phyloP scores from a whole-genome alignment of 352 stramenopile genomes.

The Sclerospora graminicola region DNA sequence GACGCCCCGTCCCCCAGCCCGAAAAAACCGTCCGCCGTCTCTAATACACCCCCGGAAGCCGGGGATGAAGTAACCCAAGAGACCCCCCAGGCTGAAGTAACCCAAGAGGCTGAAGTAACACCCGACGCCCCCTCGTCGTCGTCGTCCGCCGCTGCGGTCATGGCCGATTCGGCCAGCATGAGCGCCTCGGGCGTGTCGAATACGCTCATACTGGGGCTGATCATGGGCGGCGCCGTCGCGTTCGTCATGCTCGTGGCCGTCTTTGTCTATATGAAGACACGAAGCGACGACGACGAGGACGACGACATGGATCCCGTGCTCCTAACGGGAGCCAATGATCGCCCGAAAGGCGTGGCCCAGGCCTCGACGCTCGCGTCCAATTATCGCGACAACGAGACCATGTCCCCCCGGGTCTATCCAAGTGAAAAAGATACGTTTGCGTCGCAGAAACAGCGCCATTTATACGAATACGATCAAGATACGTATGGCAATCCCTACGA shows the following conservation, averaged over 20 bases:
- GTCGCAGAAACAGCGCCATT: slow-evolving; percentile 6
- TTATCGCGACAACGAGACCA: slow-evolving; percentile 23
- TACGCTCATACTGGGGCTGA: slow-evolving; percentile 29
- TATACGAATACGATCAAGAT: slow-evolving; percentile 18
- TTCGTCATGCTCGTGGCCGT: slow-evolving; percentile 31
- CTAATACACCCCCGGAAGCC: no score
- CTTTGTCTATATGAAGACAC: slow-evolving; percentile 44
- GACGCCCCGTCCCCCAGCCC: no score
- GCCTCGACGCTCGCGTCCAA: slow-evolving; percentile 22
- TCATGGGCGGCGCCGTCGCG: slow-evolving; percentile 34
- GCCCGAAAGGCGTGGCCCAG: slow-evolving; percentile 8
- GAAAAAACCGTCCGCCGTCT: no score
- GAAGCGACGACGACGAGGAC: slow-evolving; percentile 20
- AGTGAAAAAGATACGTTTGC: slow-evolving; percentile 15
- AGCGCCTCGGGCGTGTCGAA: slow-evolving; percentile 15
- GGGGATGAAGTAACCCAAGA: no score
- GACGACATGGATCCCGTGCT: slow-evolving; percentile 23
- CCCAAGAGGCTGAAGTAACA: not conserved
- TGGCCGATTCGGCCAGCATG: slow-evolving; percentile 20
- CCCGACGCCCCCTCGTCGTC: slow-evolving; percentile 9
- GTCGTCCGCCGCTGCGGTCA: slow-evolving; percentile 9
- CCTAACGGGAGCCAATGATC: slow-evolving; percentile 1
- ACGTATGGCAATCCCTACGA: slow-evolving; percentile 6
- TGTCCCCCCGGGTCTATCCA: slow-evolving; percentile 12
- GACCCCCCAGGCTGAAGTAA: not conserved